Conservation (phyloP, 352 stramenopile species). For the Phytopythium vexans region DNA sequence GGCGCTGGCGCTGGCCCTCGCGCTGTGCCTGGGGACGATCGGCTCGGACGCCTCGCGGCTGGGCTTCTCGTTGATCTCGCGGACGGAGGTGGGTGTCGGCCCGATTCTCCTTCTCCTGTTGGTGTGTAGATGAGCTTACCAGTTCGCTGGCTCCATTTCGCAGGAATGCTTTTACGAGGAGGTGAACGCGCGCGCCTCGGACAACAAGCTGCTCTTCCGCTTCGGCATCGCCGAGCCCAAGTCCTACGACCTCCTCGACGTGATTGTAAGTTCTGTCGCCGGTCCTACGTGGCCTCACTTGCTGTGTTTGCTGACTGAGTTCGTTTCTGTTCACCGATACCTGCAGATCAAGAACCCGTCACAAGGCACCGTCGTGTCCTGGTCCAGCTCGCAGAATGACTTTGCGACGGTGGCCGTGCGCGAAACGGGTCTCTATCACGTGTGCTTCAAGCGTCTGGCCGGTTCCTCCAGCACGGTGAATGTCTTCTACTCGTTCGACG, state of each 20-base stretch:
- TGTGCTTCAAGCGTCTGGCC: constrained; percentile 72
- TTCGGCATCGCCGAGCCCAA: constrained; percentile 57
- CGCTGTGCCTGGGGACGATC: constrained; percentile 11
- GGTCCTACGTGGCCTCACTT: constrained; percentile 1
- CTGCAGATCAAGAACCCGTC: constrained; percentile 54
- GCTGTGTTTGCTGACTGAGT: neutral
- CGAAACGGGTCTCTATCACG: constrained; percentile 73
- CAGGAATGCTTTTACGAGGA: constrained; percentile 64
- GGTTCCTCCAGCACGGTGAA: constrained; percentile 50
- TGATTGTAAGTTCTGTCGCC: constrained; percentile 24
- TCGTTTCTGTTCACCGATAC: constrained; percentile 1
- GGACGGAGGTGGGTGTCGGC: constrained; percentile 24
- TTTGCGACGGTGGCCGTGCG: constrained; percentile 50
- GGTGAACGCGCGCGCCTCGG: constrained; percentile 43
- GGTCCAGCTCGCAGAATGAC: constrained; percentile 63
- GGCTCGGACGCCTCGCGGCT: constrained; percentile 35
- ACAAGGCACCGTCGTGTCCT: constrained; percentile 39
- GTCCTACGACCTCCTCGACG: constrained; percentile 48
- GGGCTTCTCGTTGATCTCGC: constrained; percentile 39
- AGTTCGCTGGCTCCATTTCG: neutral
- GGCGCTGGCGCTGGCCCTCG: constrained; percentile 8
- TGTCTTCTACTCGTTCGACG: constrained; percentile 83
- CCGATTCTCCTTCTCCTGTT: neutral
- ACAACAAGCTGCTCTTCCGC: constrained; percentile 63
- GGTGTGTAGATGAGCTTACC: neutral